phyloP scores from a whole-genome alignment of 1,284 basidiomycete genomes.

The Somion occarium region DNA sequence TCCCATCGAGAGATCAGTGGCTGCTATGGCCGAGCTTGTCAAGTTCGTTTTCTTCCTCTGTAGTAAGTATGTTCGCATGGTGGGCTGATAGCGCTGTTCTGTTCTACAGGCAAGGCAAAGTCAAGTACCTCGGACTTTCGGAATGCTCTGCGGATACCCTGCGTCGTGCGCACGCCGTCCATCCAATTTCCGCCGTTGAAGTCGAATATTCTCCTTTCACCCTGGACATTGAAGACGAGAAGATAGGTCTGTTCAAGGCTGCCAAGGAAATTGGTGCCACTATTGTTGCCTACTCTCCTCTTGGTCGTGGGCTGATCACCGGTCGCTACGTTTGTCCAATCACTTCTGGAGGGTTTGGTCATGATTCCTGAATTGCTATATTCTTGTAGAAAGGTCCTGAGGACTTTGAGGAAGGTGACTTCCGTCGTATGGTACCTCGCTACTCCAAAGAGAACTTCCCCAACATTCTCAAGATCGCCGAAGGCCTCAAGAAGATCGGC shows the following conservation, averaged over 20 bases:
- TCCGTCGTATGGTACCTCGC: slow-evolving; percentile 30
- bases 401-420: slow-evolving; percentile 49
- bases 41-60: slow-evolving; percentile 31
- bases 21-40: slow-evolving; percentile 47
- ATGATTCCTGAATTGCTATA: not conserved
- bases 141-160: slow-evolving; percentile 41
- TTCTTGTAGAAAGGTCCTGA: slow-evolving; percentile 39
- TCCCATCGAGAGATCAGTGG: slow-evolving; percentile 30
- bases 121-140: slow-evolving; percentile 39
- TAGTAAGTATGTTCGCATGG: not conserved
- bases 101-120: slow-evolving; percentile 30
- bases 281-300: slow-evolving; percentile 51
- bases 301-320: slow-evolving; percentile 58
- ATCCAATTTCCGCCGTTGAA: slow-evolving; percentile 39
- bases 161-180: slow-evolving; percentile 36
- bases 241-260: slow-evolving; percentile 38
- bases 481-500: slow-evolving; percentile 30
- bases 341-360: not conserved
- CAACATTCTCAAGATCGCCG: slow-evolving; percentile 37
- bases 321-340: slow-evolving; percentile 37
- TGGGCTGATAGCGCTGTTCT: not conserved
- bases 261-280: slow-evolving; percentile 44
- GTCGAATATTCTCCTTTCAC: slow-evolving; percentile 54
- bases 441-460: slow-evolving; percentile 38
- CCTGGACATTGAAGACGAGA: slow-evolving; percentile 41